Evolutionary conservation across 1,284 basidiomycete genomes (phyloP).

Genomic region (Ceratorhiza oryzae-sativae): DNA sequence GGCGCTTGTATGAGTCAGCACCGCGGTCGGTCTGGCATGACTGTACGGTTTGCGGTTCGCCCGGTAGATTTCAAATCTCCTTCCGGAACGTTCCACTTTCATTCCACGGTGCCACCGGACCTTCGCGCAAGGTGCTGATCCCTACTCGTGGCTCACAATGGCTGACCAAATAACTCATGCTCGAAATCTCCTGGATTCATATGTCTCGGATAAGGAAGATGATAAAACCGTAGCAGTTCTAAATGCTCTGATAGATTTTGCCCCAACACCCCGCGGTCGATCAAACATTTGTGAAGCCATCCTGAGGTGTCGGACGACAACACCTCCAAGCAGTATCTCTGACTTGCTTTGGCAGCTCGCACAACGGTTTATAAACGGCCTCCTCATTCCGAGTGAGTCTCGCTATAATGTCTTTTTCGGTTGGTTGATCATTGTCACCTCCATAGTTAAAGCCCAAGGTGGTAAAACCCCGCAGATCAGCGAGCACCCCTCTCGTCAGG

Average conservation of each 20-base stretch:
- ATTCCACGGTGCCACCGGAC: too few species aligned
- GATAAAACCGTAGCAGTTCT: neutral
- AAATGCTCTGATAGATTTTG: neutral
- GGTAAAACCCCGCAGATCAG: neutral
- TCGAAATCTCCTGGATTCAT: too few species aligned
- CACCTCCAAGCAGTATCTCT: neutral
- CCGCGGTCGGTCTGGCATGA: too few species aligned
- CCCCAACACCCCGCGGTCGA: neutral
- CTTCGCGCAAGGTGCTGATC: too few species aligned
- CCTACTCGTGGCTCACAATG: too few species aligned
- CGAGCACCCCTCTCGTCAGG: neutral
- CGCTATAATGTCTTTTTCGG: neutral
- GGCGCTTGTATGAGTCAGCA: too few species aligned
- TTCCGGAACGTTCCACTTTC: too few species aligned
- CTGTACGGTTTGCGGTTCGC: too few species aligned
- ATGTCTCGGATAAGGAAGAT: too few species aligned
- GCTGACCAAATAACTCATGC: too few species aligned
- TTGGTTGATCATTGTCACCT: neutral
- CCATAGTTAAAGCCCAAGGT: neutral
- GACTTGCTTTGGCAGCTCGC: neutral
- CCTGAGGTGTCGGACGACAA: neutral
- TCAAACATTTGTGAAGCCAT: neutral
- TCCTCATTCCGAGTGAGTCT: neutral
- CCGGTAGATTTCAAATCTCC: too few species aligned
- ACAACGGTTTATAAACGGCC: neutral